Conservation (phyloP, 2,329 filamentous ascomycete species). For the Phyllosticta capitalensis region DNA sequence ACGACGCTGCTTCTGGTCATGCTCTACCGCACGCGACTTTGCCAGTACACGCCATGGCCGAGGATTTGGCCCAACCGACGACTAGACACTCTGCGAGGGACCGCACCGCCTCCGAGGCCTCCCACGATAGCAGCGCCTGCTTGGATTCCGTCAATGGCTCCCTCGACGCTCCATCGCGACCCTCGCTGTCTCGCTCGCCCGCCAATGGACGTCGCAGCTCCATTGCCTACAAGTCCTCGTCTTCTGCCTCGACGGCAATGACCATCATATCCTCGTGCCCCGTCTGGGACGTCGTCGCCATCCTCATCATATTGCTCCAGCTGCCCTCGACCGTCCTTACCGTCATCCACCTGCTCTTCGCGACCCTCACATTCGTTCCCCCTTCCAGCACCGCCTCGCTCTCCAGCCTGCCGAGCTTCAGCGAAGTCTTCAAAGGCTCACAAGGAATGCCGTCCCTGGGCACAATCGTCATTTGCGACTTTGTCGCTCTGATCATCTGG, state of each 20-base stretch:
- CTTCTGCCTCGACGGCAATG: constrained; percentile 65
- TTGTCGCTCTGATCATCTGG: constrained; percentile 75
- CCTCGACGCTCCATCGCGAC: constrained; percentile 30
- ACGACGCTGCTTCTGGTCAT: constrained; percentile 23
- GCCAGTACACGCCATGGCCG: constrained; percentile 11
- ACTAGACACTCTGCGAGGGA: constrained; percentile 21
- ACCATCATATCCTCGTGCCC: constrained; percentile 86
- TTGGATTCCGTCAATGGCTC: constrained; percentile 20
- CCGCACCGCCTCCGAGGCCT: constrained; percentile 34
- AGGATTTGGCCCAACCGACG: constrained; percentile 3
- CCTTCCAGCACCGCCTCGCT: constrained; percentile 65
- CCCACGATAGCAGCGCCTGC: constrained; percentile 31
- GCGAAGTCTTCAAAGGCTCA: constrained; percentile 83
- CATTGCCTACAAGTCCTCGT: constrained; percentile 41
- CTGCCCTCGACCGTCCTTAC: constrained; percentile 81
- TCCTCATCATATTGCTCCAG: constrained; percentile 90
- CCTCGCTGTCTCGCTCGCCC: constrained; percentile 22
- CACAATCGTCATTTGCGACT: constrained; percentile 75
- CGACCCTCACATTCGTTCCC: constrained; percentile 84
- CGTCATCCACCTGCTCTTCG: constrained; percentile 84
- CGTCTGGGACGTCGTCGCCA: constrained; percentile 89
- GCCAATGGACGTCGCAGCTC: constrained; percentile 43
- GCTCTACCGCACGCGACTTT: constrained; percentile 13
- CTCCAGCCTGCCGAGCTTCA: constrained; percentile 66
- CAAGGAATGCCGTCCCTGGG: constrained; percentile 77